A percentile compares a stretch with the other conserved stretches of the same genome.
Evolutionary conservation across 164 flowering plant genomes (phyloP).

Genomic region (Tetrastigma voinierianum): DNA sequence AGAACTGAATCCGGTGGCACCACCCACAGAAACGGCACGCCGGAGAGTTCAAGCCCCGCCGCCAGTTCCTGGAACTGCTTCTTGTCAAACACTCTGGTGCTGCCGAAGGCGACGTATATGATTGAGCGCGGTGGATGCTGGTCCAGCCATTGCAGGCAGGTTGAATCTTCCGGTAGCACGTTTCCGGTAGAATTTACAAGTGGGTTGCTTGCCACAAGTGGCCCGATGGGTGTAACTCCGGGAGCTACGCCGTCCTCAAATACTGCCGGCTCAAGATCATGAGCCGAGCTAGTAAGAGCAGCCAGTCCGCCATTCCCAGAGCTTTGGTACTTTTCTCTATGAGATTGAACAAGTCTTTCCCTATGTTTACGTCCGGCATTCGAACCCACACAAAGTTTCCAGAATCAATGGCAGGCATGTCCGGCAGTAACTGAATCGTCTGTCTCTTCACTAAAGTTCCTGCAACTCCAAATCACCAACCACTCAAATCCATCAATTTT

Average conservation of each 20-base stretch:
- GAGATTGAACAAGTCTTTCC: slow-evolving; percentile 11
- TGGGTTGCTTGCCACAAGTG: slow-evolving; percentile 20
- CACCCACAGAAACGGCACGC: slow-evolving; percentile 53
- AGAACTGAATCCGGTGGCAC: slow-evolving; percentile 39
- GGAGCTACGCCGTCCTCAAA: slow-evolving; percentile 17
- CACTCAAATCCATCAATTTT: too few relatives aligned
- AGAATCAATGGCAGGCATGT: slow-evolving; percentile 25
- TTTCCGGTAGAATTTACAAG: slow-evolving; percentile 10
- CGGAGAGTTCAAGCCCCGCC: slow-evolving; percentile 39
- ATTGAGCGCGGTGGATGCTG: slow-evolving; percentile 34
- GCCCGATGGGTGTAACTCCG: slow-evolving; percentile 30
- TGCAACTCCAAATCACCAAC: too few relatives aligned
- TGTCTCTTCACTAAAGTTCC: slow-evolving; percentile 19
- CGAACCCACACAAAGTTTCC: slow-evolving; percentile 22
- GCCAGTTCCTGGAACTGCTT: slow-evolving; percentile 48
- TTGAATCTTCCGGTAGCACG: slow-evolving; percentile 38
- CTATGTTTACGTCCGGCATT: slow-evolving; percentile 10
- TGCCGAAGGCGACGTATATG: slow-evolving; percentile 55
- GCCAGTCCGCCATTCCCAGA: slow-evolving; percentile 12
- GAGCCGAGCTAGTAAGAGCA: slow-evolving; percentile 34
- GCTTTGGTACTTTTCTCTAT: neutral
- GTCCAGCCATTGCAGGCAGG: slow-evolving; percentile 49
- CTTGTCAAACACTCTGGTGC: slow-evolving; percentile 25
- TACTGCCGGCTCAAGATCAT: slow-evolving; percentile 37
- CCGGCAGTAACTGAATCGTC: slow-evolving; percentile 23